Conservation (phyloP, 352 stramenopile genomes). For the Globisporangium sylvaticum region DNA sequence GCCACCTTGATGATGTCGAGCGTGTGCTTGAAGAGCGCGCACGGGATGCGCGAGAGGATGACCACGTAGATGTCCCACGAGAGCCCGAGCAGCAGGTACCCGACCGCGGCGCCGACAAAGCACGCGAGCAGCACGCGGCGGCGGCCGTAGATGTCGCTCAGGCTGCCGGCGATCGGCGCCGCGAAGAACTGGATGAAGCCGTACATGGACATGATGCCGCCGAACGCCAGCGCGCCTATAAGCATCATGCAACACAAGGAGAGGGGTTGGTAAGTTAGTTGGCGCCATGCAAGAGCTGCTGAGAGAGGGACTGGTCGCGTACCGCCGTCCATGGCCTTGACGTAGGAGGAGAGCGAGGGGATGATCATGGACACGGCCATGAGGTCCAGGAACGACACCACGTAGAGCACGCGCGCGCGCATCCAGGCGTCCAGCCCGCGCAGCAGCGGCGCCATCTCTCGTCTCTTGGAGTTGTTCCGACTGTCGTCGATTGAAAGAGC, state of each 20-base stretch:
- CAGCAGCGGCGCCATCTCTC: background rate
- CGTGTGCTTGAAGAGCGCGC: constrained; percentile 80
- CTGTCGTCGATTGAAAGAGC: background rate
- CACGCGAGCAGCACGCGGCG: constrained; percentile 51
- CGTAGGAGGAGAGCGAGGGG: constrained; percentile 69
- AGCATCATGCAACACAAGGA: background rate
- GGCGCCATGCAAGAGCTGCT: background rate
- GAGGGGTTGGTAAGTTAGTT: background rate
- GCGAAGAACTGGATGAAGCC: constrained; percentile 84
- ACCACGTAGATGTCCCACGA: constrained; percentile 82
- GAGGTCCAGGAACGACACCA: constrained; percentile 81
- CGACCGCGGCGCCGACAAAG: constrained; percentile 51
- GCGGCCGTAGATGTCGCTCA: constrained; percentile 73
- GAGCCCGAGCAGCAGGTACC: constrained; percentile 65
- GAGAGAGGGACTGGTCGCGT: background rate
- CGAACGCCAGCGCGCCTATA: constrained; percentile 53
- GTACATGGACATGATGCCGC: constrained; percentile 82
- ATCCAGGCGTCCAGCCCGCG: constrained; percentile 21
- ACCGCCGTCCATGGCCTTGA: constrained; percentile 74
- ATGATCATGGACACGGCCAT: constrained; percentile 84
- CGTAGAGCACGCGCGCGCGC: constrained; percentile 52
- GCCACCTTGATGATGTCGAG: constrained; percentile 77
- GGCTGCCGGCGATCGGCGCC: constrained; percentile 60
- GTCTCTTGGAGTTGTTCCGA: background rate
- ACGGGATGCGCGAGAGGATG: constrained; percentile 64